These are phyloP conservation scores for Maudiozyma barnettii DNA, from an alignment of 805 yeast genomes.

Conservation along the genomic window DNA sequence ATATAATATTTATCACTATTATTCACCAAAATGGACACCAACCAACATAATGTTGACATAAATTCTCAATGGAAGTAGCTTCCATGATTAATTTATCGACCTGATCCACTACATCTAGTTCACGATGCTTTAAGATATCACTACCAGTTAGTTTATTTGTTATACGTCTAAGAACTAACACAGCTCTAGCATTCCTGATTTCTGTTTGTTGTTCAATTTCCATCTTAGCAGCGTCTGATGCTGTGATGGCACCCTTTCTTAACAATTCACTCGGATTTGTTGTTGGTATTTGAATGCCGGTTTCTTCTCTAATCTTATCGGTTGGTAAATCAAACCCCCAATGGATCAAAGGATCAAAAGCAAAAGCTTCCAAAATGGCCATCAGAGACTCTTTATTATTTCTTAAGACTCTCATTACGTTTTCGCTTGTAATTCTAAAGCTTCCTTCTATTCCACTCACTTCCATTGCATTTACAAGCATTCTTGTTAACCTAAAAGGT, in stretches of 20 bases:
- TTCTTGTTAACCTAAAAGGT: conserved; percentile 89
- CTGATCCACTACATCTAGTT: conserved; percentile 73
- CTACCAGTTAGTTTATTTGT: conserved; percentile 89
- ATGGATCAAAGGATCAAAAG: conserved; percentile 92
- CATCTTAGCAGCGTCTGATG: conserved; percentile 60
- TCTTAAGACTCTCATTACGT: conserved; percentile 87
- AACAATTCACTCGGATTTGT: conserved; percentile 60
- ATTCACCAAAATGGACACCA: conserved; percentile 96
- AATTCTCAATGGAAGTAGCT: conserved; percentile 89
- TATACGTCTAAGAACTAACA: conserved; percentile 77
- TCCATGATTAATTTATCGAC: conserved; percentile 89
- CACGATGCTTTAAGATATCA: conserved; percentile 67
- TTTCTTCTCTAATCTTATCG: conserved; percentile 64
- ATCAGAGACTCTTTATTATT: conserved; percentile 90
- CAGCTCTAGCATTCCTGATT: conserved; percentile 79
- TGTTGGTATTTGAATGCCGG: conserved; percentile 58
- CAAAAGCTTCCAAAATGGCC: conserved; percentile 97
- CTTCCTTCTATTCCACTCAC: conserved; percentile 97
- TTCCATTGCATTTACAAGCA: conserved; percentile 97
- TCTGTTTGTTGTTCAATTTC: conserved; percentile 61
- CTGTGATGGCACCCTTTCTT: conserved; percentile 65
- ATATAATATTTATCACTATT: not conserved
- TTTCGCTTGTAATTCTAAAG: conserved; percentile 89
- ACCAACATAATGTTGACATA: conserved; percentile 93
- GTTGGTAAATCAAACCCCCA: conserved; percentile 97